Base-by-base conservation (phyloP, 2,329 filamentous ascomycete genomes). In the Fusarium falciforme region DNA sequence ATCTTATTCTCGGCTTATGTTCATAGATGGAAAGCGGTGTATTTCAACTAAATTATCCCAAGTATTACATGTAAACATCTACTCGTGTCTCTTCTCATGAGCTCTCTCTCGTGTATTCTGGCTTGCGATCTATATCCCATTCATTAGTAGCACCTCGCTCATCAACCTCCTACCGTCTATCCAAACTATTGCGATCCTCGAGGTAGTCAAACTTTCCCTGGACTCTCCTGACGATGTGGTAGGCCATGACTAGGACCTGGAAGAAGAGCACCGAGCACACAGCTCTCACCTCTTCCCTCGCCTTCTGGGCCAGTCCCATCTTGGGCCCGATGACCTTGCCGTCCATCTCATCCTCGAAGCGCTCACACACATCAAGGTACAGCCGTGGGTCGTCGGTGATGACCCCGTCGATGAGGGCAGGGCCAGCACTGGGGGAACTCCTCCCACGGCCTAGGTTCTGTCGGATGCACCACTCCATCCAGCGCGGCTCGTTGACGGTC, bases 321-420 rank as follows among this genome's bases (percentile, higher is more conserved):
- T 61, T 36, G 36, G 65, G 61, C 42, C 59, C 64, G 36, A 62
- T 42, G 16, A 68, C 17, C 63, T 69, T 76, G 6, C 77, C 80
- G 40, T 82, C 81, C 52, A 79, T 68, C 68, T 83, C 81, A 47
- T 83, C 79, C 71, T 83, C 81, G 61, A 73, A 80, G 49, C 82
- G 76, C 55, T 85, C 78, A 71, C 89, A 90, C 2, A 94, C 87
- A 52, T 92, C 88, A 27, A 91, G 79, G 78, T 91, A 96, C 73
- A 88, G 82, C 79, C 88, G 88, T 1, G 94, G 93, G 75, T 98
- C 91, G 79, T 98, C 95, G 0, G 95, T 97, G 62, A 98, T 91
- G 6, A 98, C 92, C 1, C 94, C 95, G 76, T 97, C 93, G 1
- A 97, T 84, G 33, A 82, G 68, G 14, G 68, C 72, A 17, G 64